Evolutionary conservation across 2,329 filamentous ascomycete genomes (phyloP), one percentile per base, ranked within the genome.

Genomic region (Parascedosporium putredinis): DNA sequence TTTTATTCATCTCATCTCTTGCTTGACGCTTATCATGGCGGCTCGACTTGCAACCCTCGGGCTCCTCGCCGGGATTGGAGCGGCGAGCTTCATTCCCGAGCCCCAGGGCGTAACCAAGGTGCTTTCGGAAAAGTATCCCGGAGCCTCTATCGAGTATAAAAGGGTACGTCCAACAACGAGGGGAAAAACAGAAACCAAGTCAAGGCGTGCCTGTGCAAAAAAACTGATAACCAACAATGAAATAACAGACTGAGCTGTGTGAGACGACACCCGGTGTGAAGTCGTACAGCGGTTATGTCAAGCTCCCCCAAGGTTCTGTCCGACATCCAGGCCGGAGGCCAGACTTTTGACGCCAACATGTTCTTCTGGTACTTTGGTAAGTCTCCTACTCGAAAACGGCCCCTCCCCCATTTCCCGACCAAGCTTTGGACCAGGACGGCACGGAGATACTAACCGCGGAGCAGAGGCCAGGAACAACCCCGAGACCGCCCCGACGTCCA

Each of bases 221-320:
- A n/a, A n/a, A n/a, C n/a, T n/a, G n/a, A n/a, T n/a, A n/a, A n/a
- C n/a, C n/a, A n/a, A n/a, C n/a, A n/a, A n/a, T n/a, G n/a, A n/a
- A n/a, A n/a, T n/a, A n/a, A n/a, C 20, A 47, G 45, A 47, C n/a
- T 9, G 53, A 33, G 5, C 68, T 55, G 78, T 80, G 47, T 69
- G 73, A 50, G 78, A 55, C 54, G 23, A 57, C 56, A 8, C 55
- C 54, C 0, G 52, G 53, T 4, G 56, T 58, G 34, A 55, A 53
- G 20, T 54, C 55, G 8, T 59, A 76, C 58, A 68, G 75, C 8
- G 79, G 79, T 55, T 80, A 81, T 65, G 74, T 83, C 34, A 68
- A 68, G 49, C 61, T 59, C 5, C 55, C 51, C 14, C 56, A 52
- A 52, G 43, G 55, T 60, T 27, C 45, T 56, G 24, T 61, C 73